Evolutionary conservation across 768 basidiomycete species (phyloP), one percentile per base, ranked within the genome.

Genomic region (Pleurotus tuber-regium): DNA sequence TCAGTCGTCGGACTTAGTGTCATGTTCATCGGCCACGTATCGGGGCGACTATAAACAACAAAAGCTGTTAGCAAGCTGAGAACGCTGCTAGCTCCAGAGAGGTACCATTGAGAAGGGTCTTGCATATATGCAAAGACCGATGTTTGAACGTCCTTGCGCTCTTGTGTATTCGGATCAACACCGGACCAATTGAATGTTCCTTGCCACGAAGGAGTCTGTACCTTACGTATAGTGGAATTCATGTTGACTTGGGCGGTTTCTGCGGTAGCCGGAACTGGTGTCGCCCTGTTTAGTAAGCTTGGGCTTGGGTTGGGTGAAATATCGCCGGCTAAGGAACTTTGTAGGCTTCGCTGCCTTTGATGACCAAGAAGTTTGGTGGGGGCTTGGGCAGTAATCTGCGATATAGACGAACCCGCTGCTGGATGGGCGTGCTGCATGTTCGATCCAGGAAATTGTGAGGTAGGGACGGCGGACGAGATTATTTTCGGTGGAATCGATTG

Each of bases 21-120:
- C 55, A 86, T 55, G 2, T 59, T 57, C 6, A 56, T 50, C 1
- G 86, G 85, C 85, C 84, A 87, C 0, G 70, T 76, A 2, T 78
- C 70, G 5, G 72, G 55, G 39, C 65, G 78, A 48, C 86, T 87
- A 58, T 8, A 25, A 24, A 18, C 9, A 38, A n/a, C 46, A 36
- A 48, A 35, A 30, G 29, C 33, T 33, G 31, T 2, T 30, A 35
- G n/a, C n/a, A 19, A 30, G 51, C 11, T 25, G 33, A 43, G 9
- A 23, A 9, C 14, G 16, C 5, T 4, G 18, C 12, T n/a, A 31
- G 28, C 14, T 12, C 16, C 4, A 18, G 28, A 24, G 25, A 67
- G 77, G 26, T 59, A 76, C 76, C 71, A 62, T 25, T 70, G 60
- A 9, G 43, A 50, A 12, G 57, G 54, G 52, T 58, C 67, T 8